Base-by-base conservation (phyloP, 2,329 filamentous ascomycete genomes). In the Leptographium lundbergii region DNA sequence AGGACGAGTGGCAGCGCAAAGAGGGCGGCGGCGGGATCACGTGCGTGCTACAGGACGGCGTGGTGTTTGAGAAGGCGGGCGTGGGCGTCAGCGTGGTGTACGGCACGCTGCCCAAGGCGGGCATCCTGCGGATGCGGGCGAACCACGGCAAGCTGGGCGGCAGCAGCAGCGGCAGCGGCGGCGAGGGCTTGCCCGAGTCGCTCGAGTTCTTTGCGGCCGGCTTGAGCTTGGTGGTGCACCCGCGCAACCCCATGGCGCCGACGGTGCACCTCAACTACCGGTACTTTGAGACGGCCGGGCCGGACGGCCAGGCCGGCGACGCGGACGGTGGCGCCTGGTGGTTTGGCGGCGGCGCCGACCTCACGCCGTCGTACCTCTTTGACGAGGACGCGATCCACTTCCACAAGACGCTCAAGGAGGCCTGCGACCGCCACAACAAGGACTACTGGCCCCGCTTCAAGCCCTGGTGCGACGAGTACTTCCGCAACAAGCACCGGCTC, bases 221-320 rank as follows among this genome's bases (percentile, higher is more conserved):
- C 6, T 77, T 99, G 57, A 96, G 91, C 69, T 81, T 99, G 72
- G 92, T 99, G 29, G 77, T 97, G 57, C 94, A 99, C 72, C 94
- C 94, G 2, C 81, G 84, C 67, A 99, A 99, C 73, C 94, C 94
- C 54, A 95, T 96, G 87, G 92, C 92, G 9, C 94, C 94, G 0
- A 99, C 94, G 0, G 94, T 99, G 22, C 94, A 99, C 72, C 80
- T 99, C 66, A 99, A 99, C 77, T 97, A 97, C 78, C 85, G 94
- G 60, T 99, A 99, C 75, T 99, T 99, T 69, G 94, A 99, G 77
- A 99, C 94, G 1, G 88, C 89, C 61, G 88, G 92, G 67, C 82
- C 87, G 10, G 87, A 92, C 66, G 90, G 79, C 64, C 86, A 79
- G 22, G 17, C 22, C 9, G 22, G 24, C 11, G 47, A 11, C 91